Conservation (phyloP, 768 basidiomycete species). For the Kwoniella europaea region DNA sequence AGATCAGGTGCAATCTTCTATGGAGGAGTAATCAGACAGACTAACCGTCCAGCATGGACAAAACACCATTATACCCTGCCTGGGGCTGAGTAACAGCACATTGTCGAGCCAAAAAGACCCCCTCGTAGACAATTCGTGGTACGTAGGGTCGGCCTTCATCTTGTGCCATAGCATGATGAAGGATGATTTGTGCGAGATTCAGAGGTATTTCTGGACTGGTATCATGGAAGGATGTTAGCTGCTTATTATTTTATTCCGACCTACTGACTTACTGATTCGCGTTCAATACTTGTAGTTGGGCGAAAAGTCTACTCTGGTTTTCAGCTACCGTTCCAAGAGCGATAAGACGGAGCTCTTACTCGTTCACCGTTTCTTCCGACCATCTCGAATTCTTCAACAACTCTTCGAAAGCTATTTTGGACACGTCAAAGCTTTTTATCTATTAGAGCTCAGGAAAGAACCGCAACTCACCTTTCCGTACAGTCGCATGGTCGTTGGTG, state of each 20-base stretch:
- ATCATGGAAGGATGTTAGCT: no score
- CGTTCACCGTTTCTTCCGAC: not conserved
- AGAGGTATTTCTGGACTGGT: not conserved
- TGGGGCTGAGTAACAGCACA: not conserved
- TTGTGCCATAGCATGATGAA: not conserved
- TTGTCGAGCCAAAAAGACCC: slow-evolving; percentile 2
- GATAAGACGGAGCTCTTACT: not conserved
- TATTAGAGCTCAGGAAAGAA: no score
- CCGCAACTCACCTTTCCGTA: no score
- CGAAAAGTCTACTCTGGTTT: not conserved
- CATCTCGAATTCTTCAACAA: not conserved
- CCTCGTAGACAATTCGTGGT: slow-evolving; percentile 6
- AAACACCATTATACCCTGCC: not conserved
- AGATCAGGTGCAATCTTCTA: not conserved
- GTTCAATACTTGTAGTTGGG: not conserved
- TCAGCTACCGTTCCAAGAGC: no score
- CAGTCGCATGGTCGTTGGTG: not conserved
- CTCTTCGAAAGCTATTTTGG: not conserved
- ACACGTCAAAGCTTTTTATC: no score
- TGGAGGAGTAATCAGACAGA: not conserved
- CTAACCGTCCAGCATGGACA: not conserved
- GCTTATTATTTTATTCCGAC: not conserved
- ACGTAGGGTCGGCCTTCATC: not conserved
- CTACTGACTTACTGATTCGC: not conserved
- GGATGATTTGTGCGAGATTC: not conserved